Evolutionary conservation across 306 rosid genomes (phyloP), one percentile per base, ranked within the genome.

Genomic region (Cicer cuneatum): DNA sequence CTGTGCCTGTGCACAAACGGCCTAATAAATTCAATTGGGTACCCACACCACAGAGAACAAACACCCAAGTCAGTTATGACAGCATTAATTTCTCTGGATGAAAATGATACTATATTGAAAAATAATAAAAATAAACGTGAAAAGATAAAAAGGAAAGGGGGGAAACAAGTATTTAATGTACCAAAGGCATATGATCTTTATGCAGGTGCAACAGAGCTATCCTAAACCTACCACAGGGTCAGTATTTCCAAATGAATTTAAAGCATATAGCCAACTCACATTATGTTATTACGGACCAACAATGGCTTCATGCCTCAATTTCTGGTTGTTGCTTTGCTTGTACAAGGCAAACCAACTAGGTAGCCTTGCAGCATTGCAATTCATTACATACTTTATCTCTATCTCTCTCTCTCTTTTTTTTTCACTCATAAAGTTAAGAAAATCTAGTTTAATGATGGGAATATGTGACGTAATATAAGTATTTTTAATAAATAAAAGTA

Each of bases 121-220:
- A 15, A 14, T 39, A 15, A 24, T 9, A 41, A 29, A 29, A 60
- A 7, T 0, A 6, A 10, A 71, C 2, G 19, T 29, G 7, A 56
- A 40, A 71, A 15, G 1, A 0, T 8, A 38, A 39, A 54, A 42
- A 42, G 29, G 5, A 49, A 67, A 35, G 24, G 24, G 21, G 10
- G 18, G 3, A 16, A 11, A 12, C 35, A 6, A 14, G 5, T 19
- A 10, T 6, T 2, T 7, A 83, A 72, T 76, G 81, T 57, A 66
- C 7, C 71, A 49, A 16, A 46, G 10, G 79, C 83, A 76, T 74
- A 74, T 66, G 80, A 80, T 81, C 75, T 69, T 71, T 58, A 40
- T 81, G 80, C 59, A 78, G 79, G 75, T 69, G 79, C 38, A 70
- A 13, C 71, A 74, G 78, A 83, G 86, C 89, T 72, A 69, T 24